Evolutionary conservation across 1,284 basidiomycete genomes (phyloP).

Genomic region (Gymnopus androsaceus): DNA sequence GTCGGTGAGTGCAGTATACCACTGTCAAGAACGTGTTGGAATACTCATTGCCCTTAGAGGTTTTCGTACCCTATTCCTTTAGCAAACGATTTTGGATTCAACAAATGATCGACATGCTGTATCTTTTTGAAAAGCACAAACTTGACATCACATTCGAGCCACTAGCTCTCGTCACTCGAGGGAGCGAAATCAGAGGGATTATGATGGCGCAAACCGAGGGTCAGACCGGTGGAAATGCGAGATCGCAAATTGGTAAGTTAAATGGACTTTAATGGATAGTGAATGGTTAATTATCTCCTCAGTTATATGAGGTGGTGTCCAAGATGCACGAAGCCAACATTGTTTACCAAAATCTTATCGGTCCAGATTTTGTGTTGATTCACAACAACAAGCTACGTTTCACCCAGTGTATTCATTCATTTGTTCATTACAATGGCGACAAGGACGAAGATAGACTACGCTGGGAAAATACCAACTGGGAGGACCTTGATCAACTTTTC

Average conservation of each 20-base stretch:
- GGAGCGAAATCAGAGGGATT: conserved; percentile 41
- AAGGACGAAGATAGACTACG: neutral
- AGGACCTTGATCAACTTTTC: neutral
- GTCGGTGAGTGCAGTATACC: conserved; percentile 29
- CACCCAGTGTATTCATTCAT: neutral
- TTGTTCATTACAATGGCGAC: neutral
- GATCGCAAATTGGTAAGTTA: conserved; percentile 37
- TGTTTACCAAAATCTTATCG: neutral
- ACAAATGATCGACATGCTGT: conserved; percentile 35
- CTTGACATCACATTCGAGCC: conserved; percentile 44
- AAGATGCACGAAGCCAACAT: conserved; percentile 10
- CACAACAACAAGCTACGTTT: conserved; percentile 13
- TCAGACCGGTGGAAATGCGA: conserved; percentile 32
- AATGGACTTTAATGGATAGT: too few relatives aligned
- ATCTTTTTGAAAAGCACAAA: conserved; percentile 31
- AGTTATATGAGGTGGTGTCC: conserved; percentile 9
- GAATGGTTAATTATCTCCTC: too few relatives aligned
- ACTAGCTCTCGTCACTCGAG: conserved; percentile 45
- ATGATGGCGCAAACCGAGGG: conserved; percentile 46
- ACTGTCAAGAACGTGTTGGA: neutral
- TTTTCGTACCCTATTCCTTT: conserved; percentile 31
- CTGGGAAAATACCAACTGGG: neutral
- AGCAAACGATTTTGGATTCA: conserved; percentile 31
- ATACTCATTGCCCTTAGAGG: conserved; percentile 10
- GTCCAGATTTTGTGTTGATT: neutral